A percentile compares a stretch with the other conserved stretches of the same genome.
Evolutionary conservation across 2,329 filamentous ascomycete species (phyloP).

Genomic region (Colletotrichum endophyticum): DNA sequence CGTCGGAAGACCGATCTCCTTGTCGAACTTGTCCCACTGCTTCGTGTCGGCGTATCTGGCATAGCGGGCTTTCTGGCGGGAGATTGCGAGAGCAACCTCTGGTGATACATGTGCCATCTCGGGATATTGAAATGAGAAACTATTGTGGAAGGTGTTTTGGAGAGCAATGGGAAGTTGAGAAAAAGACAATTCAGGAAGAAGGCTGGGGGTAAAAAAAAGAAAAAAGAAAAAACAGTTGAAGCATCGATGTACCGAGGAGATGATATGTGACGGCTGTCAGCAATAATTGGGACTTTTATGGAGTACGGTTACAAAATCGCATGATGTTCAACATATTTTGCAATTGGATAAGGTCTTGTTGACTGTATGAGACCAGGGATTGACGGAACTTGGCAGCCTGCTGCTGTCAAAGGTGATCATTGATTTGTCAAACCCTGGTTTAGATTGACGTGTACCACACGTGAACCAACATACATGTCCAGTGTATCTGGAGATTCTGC

Average conservation of each 20-base stretch:
- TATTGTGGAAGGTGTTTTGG: too few relatives aligned
- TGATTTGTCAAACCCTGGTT: background rate
- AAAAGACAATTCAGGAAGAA: background rate
- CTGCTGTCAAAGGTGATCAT: too few relatives aligned
- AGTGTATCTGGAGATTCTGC: background rate
- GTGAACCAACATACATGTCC: background rate
- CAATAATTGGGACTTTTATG: background rate
- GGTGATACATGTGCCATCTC: slow-evolving; percentile 24
- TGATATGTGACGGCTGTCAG: background rate
- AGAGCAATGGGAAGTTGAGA: too few relatives aligned
- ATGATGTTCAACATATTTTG: background rate
- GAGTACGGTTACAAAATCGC: background rate
- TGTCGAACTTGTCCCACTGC: slow-evolving; percentile 26
- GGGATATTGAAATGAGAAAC: too few relatives aligned
- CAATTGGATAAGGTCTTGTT: background rate
- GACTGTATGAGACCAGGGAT: background rate
- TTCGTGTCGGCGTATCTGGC: slow-evolving; percentile 29
- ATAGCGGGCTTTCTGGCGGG: slow-evolving; percentile 30
- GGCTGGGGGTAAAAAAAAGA: background rate
- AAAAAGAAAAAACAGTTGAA: background rate
- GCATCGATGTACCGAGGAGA: background rate
- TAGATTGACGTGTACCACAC: background rate
- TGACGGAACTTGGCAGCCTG: background rate
- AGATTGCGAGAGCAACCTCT: slow-evolving; percentile 27
- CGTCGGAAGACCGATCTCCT: slow-evolving; percentile 26